Conservation (phyloP, 179 eudicot genomes). For the Dionaea muscipula region DNA sequence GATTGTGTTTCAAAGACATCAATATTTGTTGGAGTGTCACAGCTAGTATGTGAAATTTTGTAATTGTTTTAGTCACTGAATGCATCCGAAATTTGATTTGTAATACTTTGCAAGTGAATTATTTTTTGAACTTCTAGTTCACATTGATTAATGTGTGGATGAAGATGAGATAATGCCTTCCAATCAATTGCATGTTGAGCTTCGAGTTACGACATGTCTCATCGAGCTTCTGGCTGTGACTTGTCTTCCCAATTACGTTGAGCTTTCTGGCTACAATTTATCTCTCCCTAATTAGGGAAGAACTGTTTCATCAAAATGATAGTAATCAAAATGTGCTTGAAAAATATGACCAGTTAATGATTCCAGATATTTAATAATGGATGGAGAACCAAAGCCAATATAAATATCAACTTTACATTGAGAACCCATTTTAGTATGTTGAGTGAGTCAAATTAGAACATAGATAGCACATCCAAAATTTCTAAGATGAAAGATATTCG, state of each 20-base stretch:
- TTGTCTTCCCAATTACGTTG: too few relatives aligned
- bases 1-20: neutral
- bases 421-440: too few relatives aligned
- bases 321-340: slow-evolving; percentile 2
- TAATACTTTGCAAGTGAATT: neutral
- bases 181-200: too few relatives aligned
- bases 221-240: too few relatives aligned
- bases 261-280: too few relatives aligned
- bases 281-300: neutral
- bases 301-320: slow-evolving; percentile 4
- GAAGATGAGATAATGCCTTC: too few relatives aligned
- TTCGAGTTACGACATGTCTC: too few relatives aligned
- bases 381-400: neutral
- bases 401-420: neutral
- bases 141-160: too few relatives aligned
- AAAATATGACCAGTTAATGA: neutral
- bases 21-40: neutral
- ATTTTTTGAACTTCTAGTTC: slow-evolving; percentile 5
- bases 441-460: neutral
- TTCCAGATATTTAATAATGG: neutral
- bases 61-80: neutral
- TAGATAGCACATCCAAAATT: neutral
- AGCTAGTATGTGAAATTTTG: neutral
- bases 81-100: slow-evolving; percentile 1
- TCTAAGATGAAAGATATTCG: slow-evolving; percentile 13